Percentiles rank a stretch among this genome's conserved stretches.
These are phyloP conservation scores for Hypoxylon subgilvum DNA, from an alignment of 495 filamentous ascomycete species.

Conservation along the genomic window DNA sequence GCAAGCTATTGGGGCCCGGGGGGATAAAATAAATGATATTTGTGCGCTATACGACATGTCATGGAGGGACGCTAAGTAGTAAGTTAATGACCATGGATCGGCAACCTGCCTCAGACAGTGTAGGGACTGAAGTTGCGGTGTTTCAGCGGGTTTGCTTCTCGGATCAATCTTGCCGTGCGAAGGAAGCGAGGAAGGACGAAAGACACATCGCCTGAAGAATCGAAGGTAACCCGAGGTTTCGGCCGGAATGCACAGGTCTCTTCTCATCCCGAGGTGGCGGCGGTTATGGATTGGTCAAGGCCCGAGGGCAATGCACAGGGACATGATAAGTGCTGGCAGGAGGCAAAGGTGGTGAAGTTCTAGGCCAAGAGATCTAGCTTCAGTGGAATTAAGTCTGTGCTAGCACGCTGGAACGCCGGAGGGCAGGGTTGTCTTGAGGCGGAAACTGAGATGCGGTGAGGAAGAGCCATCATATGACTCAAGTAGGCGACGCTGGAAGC, in stretches of 20 bases:
- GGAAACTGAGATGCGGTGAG: slow-evolving; percentile 35
- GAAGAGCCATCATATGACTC: slow-evolving; percentile 34
- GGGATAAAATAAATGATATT: slow-evolving; percentile 1
- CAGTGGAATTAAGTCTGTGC: slow-evolving; percentile 10
- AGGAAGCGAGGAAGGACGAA: not conserved
- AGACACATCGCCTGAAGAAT: slow-evolving; percentile 4
- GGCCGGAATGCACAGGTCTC: slow-evolving; percentile 2
- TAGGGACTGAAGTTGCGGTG: slow-evolving; percentile 19
- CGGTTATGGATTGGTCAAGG: slow-evolving; percentile 9
- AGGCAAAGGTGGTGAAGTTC: not conserved
- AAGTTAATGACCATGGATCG: slow-evolving; percentile 14
- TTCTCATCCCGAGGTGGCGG: slow-evolving; percentile 14
- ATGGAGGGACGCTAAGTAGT: slow-evolving; percentile 11
- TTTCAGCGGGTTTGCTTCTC: slow-evolving; percentile 25
- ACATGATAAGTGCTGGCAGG: slow-evolving; percentile 7
- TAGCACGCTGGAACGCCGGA: slow-evolving; percentile 17
- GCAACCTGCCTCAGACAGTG: slow-evolving; percentile 26
- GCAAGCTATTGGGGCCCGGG: not conserved
- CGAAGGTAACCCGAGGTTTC: slow-evolving; percentile 3
- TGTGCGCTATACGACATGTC: slow-evolving; percentile 19
- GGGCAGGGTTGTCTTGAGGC: slow-evolving; percentile 21
- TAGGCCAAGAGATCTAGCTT: not conserved
- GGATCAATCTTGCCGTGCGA: slow-evolving; percentile 21
- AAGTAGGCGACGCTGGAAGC: slow-evolving; percentile 10
- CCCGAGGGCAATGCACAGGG: not conserved